Base-by-base conservation (phyloP, 441 rosid species). In the Populus tomentosa region DNA sequence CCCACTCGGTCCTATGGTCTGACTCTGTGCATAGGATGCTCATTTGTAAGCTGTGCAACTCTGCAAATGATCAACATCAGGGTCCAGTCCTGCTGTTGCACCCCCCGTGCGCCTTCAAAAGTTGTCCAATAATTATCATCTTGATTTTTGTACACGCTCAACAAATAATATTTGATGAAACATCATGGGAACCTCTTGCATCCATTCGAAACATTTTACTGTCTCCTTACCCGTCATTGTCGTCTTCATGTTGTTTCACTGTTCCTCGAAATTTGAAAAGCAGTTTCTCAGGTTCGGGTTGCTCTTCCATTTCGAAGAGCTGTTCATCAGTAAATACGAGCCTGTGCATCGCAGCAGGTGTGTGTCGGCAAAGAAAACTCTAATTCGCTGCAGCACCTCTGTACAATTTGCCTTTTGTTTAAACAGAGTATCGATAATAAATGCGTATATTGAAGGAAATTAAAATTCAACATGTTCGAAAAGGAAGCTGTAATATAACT, bases 21-120 rank as follows among this genome's bases (percentile, higher is more conserved):
- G 70, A 74, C 40, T 26, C 9, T 20, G 32, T 70, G 65, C 81
- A 81, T 78, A n/a, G 85, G 84, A 72, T 79, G 79, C 69, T 78
- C n/a, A 71, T 64, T 36, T 21, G 32, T 9, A 23, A 11, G 53
- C 70, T 5, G 46, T 13, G 10, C 10, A 77, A 21, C 50, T 42
- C 71, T 38, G 46, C 42, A 28, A 28, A 77, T 74, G 8, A 79
- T 64, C 72, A 75, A 79, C 75, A 74, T 77, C 66, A 67, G 21
- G 79, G 86, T 75, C 80, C 84, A 79, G 70, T 67, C 69, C 73
- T 53, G 65, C 82, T 63, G 50, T 18, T 23, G 72, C 77, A 30
- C 70, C 80, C 68, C 77, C 73, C 89, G 88, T 85, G 88, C 65
- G 82, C 79, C 84, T 75, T 21, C 14, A 74, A 82, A 79, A 69